Evolutionary conservation across 805 yeast genomes (phyloP).

Genomic region (Cyberlindnera amylophila): DNA sequence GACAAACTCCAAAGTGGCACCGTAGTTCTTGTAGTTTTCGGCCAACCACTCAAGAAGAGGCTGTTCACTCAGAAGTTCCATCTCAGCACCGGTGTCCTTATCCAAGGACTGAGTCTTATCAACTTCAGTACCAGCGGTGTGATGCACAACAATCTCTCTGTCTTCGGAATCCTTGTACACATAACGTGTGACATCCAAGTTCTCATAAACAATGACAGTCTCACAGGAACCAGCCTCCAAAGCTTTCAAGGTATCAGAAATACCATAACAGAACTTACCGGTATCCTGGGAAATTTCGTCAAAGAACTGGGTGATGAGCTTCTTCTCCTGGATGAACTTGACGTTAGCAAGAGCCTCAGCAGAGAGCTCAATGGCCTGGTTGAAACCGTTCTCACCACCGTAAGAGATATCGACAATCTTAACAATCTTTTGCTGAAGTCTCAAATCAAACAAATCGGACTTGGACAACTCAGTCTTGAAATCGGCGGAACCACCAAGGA

Average conservation of each 20-base stretch:
- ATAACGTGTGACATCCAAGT: constrained; percentile 80
- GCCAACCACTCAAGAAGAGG: constrained; percentile 96
- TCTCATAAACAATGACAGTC: constrained; percentile 87
- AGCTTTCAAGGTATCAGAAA: constrained; percentile 94
- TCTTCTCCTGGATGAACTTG: constrained; percentile 97
- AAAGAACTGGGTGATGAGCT: constrained; percentile 84
- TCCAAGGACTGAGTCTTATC: constrained; percentile 77
- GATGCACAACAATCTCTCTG: constrained; percentile 66
- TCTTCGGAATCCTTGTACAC: constrained; percentile 83
- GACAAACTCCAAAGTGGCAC: constrained; percentile 94
- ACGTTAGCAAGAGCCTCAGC: constrained; percentile 97
- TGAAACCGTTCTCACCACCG: constrained; percentile 99
- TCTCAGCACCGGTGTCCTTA: constrained; percentile 82
- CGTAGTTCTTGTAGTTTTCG: constrained; percentile 89
- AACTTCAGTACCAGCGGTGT: constrained; percentile 58
- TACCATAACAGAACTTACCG: constrained; percentile 97
- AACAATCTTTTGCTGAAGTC: constrained; percentile 82
- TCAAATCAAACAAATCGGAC: constrained; percentile 89
- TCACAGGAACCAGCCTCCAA: constrained; percentile 96
- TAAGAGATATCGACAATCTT: constrained; percentile 95
- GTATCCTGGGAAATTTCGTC: constrained; percentile 97
- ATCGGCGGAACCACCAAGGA: constrained; percentile 98
- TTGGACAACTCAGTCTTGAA: constrained; percentile 91
- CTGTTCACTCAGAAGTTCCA: constrained; percentile 84
- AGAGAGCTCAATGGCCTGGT: constrained; percentile 97